Conservation (phyloP, 768 basidiomycete species). For the Postia placenta region DNA sequence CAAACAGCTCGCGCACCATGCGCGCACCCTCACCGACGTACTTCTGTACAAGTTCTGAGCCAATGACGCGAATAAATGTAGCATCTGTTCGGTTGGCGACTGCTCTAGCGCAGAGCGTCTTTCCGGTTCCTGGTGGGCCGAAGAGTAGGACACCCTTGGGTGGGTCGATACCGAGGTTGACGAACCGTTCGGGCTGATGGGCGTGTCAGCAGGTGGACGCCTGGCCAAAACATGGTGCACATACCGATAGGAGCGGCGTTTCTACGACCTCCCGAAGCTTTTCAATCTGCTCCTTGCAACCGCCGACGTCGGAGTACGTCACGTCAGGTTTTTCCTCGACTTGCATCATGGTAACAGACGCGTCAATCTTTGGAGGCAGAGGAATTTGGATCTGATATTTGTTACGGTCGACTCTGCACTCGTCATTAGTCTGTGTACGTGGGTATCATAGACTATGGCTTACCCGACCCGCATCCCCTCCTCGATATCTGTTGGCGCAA, state of each 20-base stretch:
- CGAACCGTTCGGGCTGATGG: constrained; percentile 94
- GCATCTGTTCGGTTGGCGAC: constrained; percentile 98
- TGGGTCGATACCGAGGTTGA: constrained; percentile 96
- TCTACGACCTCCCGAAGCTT: constrained; percentile 98
- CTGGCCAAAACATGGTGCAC: constrained; percentile 18
- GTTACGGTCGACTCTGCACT: constrained; percentile 79
- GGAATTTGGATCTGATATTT: constrained; percentile 99
- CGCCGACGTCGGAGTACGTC: constrained; percentile 96
- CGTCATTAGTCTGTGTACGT: background rate
- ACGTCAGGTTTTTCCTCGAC: constrained; percentile 98
- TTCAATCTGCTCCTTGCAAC: constrained; percentile 99
- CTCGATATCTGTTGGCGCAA: constrained; percentile 97
- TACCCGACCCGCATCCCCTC: constrained; percentile 99
- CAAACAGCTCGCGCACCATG: constrained; percentile 98
- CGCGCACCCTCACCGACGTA: constrained; percentile 99
- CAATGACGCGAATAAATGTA: constrained; percentile 98
- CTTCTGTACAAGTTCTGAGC: constrained; percentile 99
- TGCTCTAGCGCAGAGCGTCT: constrained; percentile 96
- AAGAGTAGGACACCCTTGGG: constrained; percentile 96
- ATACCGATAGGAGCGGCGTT: constrained; percentile 86
- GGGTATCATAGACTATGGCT: no score
- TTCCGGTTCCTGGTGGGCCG: constrained; percentile 96
- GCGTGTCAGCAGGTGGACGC: background rate
- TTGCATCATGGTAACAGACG: constrained; percentile 99
- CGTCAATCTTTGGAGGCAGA: constrained; percentile 96